These are phyloP conservation scores for Lupinus albus DNA, from an alignment of 306 rosid species.

Conservation along the genomic window DNA sequence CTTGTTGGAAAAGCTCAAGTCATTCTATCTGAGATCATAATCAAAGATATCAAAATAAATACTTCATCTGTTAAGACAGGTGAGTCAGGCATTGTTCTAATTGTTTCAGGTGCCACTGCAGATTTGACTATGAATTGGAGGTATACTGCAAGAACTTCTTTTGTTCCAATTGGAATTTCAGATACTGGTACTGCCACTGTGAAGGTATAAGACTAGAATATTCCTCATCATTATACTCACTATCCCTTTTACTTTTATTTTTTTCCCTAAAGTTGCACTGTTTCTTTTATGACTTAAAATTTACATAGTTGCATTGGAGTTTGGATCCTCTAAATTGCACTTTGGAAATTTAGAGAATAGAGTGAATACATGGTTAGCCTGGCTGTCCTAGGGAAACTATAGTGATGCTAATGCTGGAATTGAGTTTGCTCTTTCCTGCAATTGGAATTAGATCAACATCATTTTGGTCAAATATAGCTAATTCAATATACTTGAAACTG, in stretches of 20 bases:
- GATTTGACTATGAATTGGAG: constrained; percentile 68
- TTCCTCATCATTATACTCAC: not conserved
- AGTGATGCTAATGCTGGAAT: not conserved
- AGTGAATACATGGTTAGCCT: not conserved
- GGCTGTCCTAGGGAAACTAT: constrained; percentile 21
- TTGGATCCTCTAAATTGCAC: not conserved
- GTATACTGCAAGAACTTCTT: constrained; percentile 60
- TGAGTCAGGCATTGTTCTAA: constrained; percentile 59
- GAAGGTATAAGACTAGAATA: constrained; percentile 52
- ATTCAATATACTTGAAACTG: constrained; percentile 12
- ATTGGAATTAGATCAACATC: constrained; percentile 23
- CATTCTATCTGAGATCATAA: constrained; percentile 64
- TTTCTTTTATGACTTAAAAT: constrained; percentile 14
- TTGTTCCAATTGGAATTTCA: constrained; percentile 61
- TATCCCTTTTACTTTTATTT: not conserved
- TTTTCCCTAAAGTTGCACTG: not conserved
- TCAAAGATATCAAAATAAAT: constrained; percentile 51
- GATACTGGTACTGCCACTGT: constrained; percentile 78
- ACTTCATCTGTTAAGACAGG: constrained; percentile 71
- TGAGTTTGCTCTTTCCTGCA: not conserved
- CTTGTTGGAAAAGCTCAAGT: constrained; percentile 64
- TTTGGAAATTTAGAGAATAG: too few relatives aligned
- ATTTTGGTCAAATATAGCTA: constrained; percentile 8
- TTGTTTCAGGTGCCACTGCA: constrained; percentile 81
- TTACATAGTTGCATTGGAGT: constrained; percentile 1